These are phyloP conservation scores for Penicillium sp. DNA, from an alignment of 2,329 filamentous ascomycete species.

Conservation along the genomic window DNA sequence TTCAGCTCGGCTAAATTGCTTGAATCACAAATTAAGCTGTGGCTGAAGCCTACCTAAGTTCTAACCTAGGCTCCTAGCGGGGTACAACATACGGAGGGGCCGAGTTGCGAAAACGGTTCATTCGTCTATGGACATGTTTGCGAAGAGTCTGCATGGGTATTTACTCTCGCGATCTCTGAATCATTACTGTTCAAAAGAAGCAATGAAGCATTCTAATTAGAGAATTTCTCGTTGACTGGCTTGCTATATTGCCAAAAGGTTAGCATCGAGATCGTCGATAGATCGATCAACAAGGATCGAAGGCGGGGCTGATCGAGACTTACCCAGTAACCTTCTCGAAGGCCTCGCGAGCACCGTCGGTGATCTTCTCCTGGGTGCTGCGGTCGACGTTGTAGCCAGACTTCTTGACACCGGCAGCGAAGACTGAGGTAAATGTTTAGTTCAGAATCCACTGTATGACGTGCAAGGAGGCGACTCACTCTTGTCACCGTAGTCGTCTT, in stretches of 20 bases:
- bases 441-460: background rate
- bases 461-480: background rate
- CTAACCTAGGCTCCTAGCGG: too few relatives aligned
- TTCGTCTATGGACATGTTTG: background rate
- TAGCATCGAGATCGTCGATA: background rate
- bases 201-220: background rate
- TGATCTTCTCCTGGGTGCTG: conserved; percentile 5
- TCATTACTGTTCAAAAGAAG: background rate
- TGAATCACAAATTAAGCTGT: too few relatives aligned
- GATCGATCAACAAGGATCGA: background rate
- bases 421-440: background rate
- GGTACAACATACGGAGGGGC: too few relatives aligned
- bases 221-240: background rate
- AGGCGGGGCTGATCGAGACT: background rate
- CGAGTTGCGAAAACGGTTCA: background rate
- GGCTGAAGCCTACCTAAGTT: too few relatives aligned
- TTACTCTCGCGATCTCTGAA: background rate
- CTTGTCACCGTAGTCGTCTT: conserved; percentile 7
- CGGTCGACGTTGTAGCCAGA: conserved; percentile 5
- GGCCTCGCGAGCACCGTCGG: conserved; percentile 2
- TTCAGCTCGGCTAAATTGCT: too few relatives aligned
- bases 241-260: background rate
- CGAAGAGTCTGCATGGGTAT: conserved; percentile 4
- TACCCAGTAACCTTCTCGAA: conserved; percentile 7
- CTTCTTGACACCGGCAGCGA: conserved; percentile 1